These are phyloP conservation scores for Hyaloscypha hepaticicola DNA, from an alignment of 495 filamentous ascomycete genomes.

Conservation along the genomic window DNA sequence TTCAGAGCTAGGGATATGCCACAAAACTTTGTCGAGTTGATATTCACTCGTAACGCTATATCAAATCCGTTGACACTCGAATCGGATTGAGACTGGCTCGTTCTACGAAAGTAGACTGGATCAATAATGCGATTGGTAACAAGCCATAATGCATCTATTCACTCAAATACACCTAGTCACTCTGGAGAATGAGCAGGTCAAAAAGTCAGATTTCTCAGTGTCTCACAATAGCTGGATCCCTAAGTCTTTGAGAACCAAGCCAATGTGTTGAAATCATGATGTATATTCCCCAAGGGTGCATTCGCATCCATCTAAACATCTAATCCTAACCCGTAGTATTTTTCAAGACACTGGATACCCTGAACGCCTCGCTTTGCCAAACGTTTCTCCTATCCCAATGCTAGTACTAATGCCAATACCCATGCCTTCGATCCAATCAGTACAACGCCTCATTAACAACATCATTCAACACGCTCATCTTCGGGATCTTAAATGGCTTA, in stretches of 20 bases:
- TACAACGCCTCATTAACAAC: constrained; percentile 35
- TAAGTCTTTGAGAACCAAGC: too few species aligned
- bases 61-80: not conserved
- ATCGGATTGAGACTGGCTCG: not conserved
- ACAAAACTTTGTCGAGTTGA: not conserved
- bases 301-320: not conserved
- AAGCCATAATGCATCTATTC: not conserved
- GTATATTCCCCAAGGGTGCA: too few species aligned
- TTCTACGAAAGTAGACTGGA: not conserved
- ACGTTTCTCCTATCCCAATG: not conserved
- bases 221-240: too few species aligned
- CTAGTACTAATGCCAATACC: not conserved
- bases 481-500: constrained; percentile 39
- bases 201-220: too few species aligned
- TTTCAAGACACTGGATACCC: not conserved
- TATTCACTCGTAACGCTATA: not conserved
- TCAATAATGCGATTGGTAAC: not conserved
- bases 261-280: too few species aligned
- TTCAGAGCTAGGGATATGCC: too few species aligned
- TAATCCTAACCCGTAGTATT: not conserved
- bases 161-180: not conserved
- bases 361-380: constrained; percentile 1
- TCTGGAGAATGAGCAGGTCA: too few species aligned
- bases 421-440: not conserved
- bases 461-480: constrained; percentile 36